A percentile compares a stretch with the other conserved stretches of the same genome.
Conservation (phyloP, 176 grass and related monocot species). For the Oryza coarctata region DNA sequence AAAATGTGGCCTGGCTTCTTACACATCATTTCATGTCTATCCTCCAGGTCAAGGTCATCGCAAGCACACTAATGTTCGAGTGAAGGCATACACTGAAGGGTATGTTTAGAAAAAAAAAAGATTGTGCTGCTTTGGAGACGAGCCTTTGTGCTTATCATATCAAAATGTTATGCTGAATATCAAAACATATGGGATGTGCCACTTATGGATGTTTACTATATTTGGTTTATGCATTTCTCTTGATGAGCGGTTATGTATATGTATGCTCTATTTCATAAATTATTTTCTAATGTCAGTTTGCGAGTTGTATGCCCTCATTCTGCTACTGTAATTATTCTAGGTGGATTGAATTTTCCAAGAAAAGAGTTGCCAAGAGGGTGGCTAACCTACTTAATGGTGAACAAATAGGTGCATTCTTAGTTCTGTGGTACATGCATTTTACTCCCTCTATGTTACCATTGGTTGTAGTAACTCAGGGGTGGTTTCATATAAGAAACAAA, state of each 20-base stretch:
- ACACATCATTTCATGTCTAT: constrained; percentile 33
- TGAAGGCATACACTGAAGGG: constrained; percentile 84
- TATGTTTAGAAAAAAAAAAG: constrained; percentile 34
- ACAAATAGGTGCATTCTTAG: constrained; percentile 73
- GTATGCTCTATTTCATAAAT: constrained; percentile 6
- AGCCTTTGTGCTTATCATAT: not conserved
- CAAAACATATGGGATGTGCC: not conserved
- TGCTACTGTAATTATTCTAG: constrained; percentile 50
- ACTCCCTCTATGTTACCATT: not conserved
- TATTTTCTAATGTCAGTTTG: not conserved
- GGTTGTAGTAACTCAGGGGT: not conserved
- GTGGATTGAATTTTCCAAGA: constrained; percentile 95
- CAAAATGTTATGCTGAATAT: not conserved
- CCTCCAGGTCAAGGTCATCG: constrained; percentile 55
- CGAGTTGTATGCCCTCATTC: constrained; percentile 7
- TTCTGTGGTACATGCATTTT: not conserved
- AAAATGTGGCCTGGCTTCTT: not conserved
- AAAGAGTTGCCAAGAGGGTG: constrained; percentile 83
- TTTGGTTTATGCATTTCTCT: constrained; percentile 6
- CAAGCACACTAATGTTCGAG: constrained; percentile 65
- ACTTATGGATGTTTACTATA: not conserved
- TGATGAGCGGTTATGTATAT: not conserved
- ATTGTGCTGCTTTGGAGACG: constrained; percentile 3
- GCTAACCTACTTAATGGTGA: constrained; percentile 87
- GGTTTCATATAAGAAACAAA: not conserved